These are phyloP conservation scores for Streptanthus diversifolius DNA, from an alignment of 345 rosid species.

Conservation along the genomic window DNA sequence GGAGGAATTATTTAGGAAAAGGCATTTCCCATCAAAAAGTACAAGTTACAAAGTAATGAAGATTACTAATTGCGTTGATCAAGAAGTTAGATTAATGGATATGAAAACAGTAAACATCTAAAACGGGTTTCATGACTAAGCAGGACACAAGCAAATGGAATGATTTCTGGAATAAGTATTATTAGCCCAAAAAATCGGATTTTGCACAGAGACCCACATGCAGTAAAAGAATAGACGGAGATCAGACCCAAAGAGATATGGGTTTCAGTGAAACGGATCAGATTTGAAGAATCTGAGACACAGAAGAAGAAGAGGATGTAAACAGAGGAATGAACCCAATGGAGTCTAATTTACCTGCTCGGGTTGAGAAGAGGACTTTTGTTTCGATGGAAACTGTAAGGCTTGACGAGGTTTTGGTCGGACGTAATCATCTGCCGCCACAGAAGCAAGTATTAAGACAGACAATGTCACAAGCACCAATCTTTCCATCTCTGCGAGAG, in stretches of 20 bases:
- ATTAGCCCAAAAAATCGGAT: constrained; percentile 1
- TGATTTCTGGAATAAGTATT: not conserved
- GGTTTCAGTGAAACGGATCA: not conserved
- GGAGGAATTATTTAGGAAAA: not conserved
- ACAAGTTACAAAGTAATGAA: not conserved
- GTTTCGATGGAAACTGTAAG: constrained; percentile 61
- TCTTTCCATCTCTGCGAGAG: constrained; percentile 22
- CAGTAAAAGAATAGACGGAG: not conserved
- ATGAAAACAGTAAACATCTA: not conserved
- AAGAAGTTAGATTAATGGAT: not conserved
- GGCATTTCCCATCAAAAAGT: not conserved
- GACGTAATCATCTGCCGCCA: constrained; percentile 49
- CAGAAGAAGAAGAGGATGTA: not conserved
- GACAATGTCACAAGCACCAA: constrained; percentile 18
- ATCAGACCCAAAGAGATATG: not conserved
- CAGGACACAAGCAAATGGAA: not conserved
- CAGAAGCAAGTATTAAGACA: constrained; percentile 37
- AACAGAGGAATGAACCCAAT: not conserved
- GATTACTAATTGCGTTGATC: not conserved
- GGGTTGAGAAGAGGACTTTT: constrained; percentile 50
- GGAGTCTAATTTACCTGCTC: constrained; percentile 56
- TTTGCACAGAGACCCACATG: constrained; percentile 15
- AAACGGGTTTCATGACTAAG: not conserved
- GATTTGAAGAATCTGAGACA: not conserved
- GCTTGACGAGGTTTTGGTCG: constrained; percentile 77